Base-by-base conservation (phyloP, 495 filamentous ascomycete genomes). In the Talaromyces stipitatus region DNA sequence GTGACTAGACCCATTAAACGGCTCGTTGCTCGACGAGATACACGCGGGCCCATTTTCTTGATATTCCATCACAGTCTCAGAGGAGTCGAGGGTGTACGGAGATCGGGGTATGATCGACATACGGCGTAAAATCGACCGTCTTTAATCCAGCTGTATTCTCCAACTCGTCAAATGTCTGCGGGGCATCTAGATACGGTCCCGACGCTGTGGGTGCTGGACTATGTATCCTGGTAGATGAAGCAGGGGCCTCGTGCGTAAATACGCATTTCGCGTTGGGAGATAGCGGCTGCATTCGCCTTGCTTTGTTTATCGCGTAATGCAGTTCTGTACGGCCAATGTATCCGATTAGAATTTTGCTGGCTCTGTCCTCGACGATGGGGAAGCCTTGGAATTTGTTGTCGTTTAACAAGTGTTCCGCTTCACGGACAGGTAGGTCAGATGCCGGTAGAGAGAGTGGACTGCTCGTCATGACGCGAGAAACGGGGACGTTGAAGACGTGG, bases 41-140 rank as follows among this genome's bases (percentile, higher is more conserved):
- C 91, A 2, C 95, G 84, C 2, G 94, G 94, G 0, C 95, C 94
- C 71, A 98, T 92, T 76, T 98, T 98, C 66, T 94, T 92, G 78
- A 98, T 97, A 83, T 68, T 98, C 94, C 91, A 97, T 97, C 45
- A 96, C 94, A 0, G 94, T 98, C 70, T 98, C 94, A 98, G 82
- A 0, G 92, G 89, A 97, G 83, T 1, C 90, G 86, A 0, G 94
- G 94, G 65, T 98, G 95, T 6, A 91, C 91, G 2, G 91, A 87
- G 4, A 97, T 78, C 4, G 95, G 94, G 0, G 92, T 95, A 46
- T 90, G 81, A 68, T 98, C 91, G 36, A 95, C 87, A 65, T 92
- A 97, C 28, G 85, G 84, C 61, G 84, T 86, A 63, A 98, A 92
- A 68, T 97, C 90, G 23, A 97, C 74, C 5, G 81, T 76, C n/a